These are phyloP conservation scores for Cladosporium halotolerans DNA, from an alignment of 2,329 filamentous ascomycete genomes.

Conservation along the genomic window DNA sequence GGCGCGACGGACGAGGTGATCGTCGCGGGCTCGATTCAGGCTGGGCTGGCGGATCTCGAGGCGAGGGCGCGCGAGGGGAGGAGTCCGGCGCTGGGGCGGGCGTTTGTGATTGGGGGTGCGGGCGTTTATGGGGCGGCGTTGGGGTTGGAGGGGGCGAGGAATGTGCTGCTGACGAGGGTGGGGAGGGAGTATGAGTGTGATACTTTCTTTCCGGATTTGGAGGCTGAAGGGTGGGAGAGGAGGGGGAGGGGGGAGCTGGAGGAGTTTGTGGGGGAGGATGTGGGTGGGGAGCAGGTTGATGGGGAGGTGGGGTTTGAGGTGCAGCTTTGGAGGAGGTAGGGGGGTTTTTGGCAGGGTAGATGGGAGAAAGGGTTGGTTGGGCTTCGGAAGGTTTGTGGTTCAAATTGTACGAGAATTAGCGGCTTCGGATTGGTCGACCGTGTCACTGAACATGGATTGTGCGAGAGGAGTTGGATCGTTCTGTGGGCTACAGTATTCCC, in stretches of 20 bases:
- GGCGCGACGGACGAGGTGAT: constrained; percentile 43
- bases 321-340: constrained; percentile 25
- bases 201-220: constrained; percentile 53
- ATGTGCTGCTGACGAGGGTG: constrained; percentile 66
- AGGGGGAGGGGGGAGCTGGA: constrained; percentile 48
- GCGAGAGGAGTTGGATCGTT: too few relatives aligned
- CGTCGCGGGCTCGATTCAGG: constrained; percentile 38
- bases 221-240: background rate
- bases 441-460: too few relatives aligned
- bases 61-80: constrained; percentile 19
- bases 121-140: constrained; percentile 76
- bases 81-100: constrained; percentile 43
- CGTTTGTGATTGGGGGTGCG: constrained; percentile 86
- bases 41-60: constrained; percentile 30
- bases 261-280: constrained; percentile 60
- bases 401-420: too few relatives aligned
- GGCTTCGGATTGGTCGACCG: too few relatives aligned
- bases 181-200: constrained; percentile 68
- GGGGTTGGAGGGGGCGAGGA: constrained; percentile 48
- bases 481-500: too few relatives aligned
- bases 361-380: background rate
- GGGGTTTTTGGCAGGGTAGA: background rate
- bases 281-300: constrained; percentile 44
- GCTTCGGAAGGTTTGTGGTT: too few relatives aligned
- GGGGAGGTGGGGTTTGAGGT: constrained; percentile 26